These are phyloP conservation scores for Picochlorum costavermella DNA, from an alignment of 139 green algal species.

Conservation along the genomic window DNA sequence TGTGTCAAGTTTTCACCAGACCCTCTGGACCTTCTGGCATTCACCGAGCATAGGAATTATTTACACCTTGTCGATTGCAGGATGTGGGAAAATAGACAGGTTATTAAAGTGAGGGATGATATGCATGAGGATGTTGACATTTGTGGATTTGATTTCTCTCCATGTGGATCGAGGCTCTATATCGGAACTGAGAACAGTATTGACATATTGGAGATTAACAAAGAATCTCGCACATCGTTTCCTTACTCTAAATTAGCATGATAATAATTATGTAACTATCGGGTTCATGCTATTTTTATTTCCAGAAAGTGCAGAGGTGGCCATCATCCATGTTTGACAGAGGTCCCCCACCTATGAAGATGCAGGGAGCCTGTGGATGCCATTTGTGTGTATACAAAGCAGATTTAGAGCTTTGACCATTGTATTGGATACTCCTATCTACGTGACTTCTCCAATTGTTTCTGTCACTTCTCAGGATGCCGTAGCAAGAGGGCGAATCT, in stretches of 20 bases:
- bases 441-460: no score
- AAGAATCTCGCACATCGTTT: slow-evolving; percentile 14
- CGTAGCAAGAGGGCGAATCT: no score
- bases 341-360: slow-evolving; percentile 49
- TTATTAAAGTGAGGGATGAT: slow-evolving; percentile 10
- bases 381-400: slow-evolving; percentile 55
- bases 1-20: slow-evolving; percentile 39
- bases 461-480: no score
- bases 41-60: slow-evolving; percentile 35
- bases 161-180: slow-evolving; percentile 20
- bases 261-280: neutral
- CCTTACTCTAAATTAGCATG: slow-evolving; percentile 1
- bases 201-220: slow-evolving; percentile 17
- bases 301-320: no score
- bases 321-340: slow-evolving; percentile 32
- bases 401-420: slow-evolving; percentile 17
- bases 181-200: slow-evolving; percentile 26
- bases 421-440: no score
- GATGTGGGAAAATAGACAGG: slow-evolving; percentile 21
- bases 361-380: slow-evolving; percentile 36
- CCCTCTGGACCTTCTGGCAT: slow-evolving; percentile 41
- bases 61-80: slow-evolving; percentile 32
- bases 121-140: slow-evolving; percentile 26
- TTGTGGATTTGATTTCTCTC: slow-evolving; percentile 25
- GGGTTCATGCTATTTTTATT: neutral